Conservation (phyloP, 495 filamentous ascomycete species). For the Penicillium nucicola region DNA sequence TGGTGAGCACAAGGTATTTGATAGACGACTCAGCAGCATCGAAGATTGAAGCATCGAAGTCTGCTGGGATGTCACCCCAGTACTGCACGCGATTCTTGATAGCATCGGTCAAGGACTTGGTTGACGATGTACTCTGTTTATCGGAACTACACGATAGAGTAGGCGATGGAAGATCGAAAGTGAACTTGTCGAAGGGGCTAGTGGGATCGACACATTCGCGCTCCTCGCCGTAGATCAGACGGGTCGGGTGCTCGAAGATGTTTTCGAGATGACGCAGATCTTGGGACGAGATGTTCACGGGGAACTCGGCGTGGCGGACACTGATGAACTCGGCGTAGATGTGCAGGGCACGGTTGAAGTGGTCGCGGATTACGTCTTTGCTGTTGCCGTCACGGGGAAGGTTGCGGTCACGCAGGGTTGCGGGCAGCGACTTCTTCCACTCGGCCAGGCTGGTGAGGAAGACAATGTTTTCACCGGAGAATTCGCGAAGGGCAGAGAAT, state of each 20-base stretch:
- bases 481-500: conserved; percentile 60
- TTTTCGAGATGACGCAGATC: conserved; percentile 44
- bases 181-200: conserved; percentile 31
- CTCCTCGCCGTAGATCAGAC: conserved; percentile 31
- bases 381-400: conserved; percentile 14
- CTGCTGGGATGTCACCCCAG: conserved; percentile 42
- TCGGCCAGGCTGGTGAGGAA: conserved; percentile 57
- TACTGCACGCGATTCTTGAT: conserved; percentile 30
- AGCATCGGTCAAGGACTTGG: conserved; percentile 1
- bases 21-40: conserved; percentile 57
- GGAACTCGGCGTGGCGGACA: conserved; percentile 55
- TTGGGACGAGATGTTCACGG: conserved; percentile 58
- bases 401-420: conserved; percentile 13
- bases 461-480: conserved; percentile 66
- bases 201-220: conserved; percentile 21
- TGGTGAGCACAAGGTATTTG: conserved; percentile 66
- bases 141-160: conserved; percentile 18
- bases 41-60: conserved; percentile 53
- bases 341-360: conserved; percentile 52
- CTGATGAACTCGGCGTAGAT: conserved; percentile 59
- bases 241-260: conserved; percentile 45
- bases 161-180: conserved; percentile 18
- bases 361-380: conserved; percentile 28
- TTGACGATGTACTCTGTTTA: conserved; percentile 7
- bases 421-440: conserved; percentile 44